Base-by-base conservation (phyloP, 1,284 basidiomycete species). In the Laetiporus sulphureus region DNA sequence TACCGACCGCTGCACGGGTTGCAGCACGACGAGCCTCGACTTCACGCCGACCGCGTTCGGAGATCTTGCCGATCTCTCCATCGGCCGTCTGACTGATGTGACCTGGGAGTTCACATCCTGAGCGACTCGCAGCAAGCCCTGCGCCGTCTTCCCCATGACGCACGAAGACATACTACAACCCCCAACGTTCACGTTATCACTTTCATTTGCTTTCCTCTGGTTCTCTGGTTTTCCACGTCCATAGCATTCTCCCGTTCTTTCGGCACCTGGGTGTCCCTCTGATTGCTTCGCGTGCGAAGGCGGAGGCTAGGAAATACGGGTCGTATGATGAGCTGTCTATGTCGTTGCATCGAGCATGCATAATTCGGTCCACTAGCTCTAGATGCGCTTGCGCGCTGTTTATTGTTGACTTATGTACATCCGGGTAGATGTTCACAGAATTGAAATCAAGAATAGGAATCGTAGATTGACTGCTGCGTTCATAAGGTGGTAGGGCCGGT, bases 1-100 rank as follows among this genome's bases (percentile, higher is more conserved):
- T 45, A 69, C 66, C 0, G 85, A 89, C 57, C 69, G 82, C 24
- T 89, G 85, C 55, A 57, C 42, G 4, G 81, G 57, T 10, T 87
- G 83, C 51, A 47, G 44, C 0, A 2, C 59, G 12, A 66, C 59
- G 34, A 69, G 74, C 53, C 68, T 85, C 44, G 80, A 83, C 60
- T 67, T 80, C 50, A 77, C 77, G 15, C 76, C 73, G 2, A 3
- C 59, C 7, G 78, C 78, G 4, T 86, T 86, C 61, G 3, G 53
- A 2, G 1, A 42, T 21, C 56, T 77, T 16, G 67, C 69, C 1
- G 16, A 30, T 32, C 13, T 24, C 24, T 31, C 50, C 24, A 32
- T 69, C n/a, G 83, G 83, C 24, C 76, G 80, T 44, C 58, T 85
- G 49, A 36, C 38, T 30, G 58, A 55, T 37, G 62, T 82, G 34